phyloP scores from a whole-genome alignment of 441 rosid genomes.

The Isatis lusitanica region DNA sequence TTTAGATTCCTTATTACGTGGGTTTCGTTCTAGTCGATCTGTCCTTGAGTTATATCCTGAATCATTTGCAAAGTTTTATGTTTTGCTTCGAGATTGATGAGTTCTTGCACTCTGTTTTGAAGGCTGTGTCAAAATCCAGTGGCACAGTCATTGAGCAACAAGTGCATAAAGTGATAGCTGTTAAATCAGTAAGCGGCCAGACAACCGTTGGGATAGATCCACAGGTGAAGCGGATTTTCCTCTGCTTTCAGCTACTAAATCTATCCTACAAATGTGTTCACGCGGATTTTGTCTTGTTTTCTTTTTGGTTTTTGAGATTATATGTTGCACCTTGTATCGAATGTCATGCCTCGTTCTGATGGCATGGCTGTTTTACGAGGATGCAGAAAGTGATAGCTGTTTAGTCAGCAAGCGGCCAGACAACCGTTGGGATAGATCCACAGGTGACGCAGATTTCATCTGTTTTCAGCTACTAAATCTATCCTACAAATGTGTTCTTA shows the following conservation, averaged over 20 bases:
- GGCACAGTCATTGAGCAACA: constrained; percentile 11
- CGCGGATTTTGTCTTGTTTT: not conserved
- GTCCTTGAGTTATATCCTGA: not conserved
- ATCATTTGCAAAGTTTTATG: not conserved
- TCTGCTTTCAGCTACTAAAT: constrained; percentile 37
- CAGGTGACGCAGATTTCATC: constrained; percentile 26
- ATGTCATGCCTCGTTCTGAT: constrained; percentile 21
- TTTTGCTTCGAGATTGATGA: not conserved
- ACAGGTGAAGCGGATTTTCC: constrained; percentile 27
- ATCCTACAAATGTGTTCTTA: constrained; percentile 4
- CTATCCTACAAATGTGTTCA: constrained; percentile 17
- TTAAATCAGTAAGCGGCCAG: constrained; percentile 39
- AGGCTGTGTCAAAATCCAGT: constrained; percentile 15
- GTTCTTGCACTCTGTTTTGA: constrained; percentile 19
- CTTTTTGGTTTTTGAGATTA: not conserved
- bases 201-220: constrained; percentile 43
- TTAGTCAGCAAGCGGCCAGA: constrained; percentile 40
- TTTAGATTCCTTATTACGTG: not conserved
- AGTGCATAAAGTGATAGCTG: constrained; percentile 28
- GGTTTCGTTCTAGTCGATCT: not conserved
- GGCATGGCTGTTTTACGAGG: constrained; percentile 15
- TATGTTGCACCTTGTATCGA: constrained; percentile 22
- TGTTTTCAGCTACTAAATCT: constrained; percentile 39
- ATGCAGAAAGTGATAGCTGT: constrained; percentile 28
- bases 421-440: constrained; percentile 44